Percentiles rank a stretch among this genome's conserved stretches.
Conservation (phyloP, 805 yeast species). For the Barnettozyma sp. region DNA sequence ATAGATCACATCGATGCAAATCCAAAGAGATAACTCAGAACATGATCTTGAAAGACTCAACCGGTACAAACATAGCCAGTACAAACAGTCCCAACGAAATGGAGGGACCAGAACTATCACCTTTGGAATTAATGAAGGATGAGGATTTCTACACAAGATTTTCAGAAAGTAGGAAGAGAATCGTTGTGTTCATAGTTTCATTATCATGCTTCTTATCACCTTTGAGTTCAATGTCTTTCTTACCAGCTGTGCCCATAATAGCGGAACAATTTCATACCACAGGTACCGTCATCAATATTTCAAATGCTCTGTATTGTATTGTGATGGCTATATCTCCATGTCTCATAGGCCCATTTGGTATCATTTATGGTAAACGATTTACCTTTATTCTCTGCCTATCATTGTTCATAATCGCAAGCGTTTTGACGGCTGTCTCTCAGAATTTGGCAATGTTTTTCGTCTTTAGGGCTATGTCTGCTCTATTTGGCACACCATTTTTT, state of each 20-base stretch:
- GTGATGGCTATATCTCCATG: constrained; percentile 50
- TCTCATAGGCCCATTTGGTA: constrained; percentile 42
- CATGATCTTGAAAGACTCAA: no score
- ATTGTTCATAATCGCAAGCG: constrained; percentile 25
- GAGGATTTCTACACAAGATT: no score
- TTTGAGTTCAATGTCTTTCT: constrained; percentile 35
- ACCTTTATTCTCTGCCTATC: constrained; percentile 37
- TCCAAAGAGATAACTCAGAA: no score
- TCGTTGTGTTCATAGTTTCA: constrained; percentile 29
- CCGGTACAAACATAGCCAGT: no score
- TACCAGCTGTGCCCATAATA: constrained; percentile 46
- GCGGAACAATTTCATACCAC: constrained; percentile 41
- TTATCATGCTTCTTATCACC: constrained; percentile 40
- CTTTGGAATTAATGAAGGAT: no score
- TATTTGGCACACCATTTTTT: constrained; percentile 51
- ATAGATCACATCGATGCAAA: no score
- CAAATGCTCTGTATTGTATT: constrained; percentile 44
- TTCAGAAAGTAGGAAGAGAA: no score
- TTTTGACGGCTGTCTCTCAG: constrained; percentile 40
- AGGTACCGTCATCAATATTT: constrained; percentile 37
- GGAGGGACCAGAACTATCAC: no score
- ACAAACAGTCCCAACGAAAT: no score
- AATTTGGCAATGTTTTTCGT: constrained; percentile 49
- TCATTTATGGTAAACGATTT: constrained; percentile 44
- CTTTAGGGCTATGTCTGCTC: constrained; percentile 42